Evolutionary conservation across 163 green algal species (phyloP).

Genomic region (Smithsoniella earleae): DNA sequence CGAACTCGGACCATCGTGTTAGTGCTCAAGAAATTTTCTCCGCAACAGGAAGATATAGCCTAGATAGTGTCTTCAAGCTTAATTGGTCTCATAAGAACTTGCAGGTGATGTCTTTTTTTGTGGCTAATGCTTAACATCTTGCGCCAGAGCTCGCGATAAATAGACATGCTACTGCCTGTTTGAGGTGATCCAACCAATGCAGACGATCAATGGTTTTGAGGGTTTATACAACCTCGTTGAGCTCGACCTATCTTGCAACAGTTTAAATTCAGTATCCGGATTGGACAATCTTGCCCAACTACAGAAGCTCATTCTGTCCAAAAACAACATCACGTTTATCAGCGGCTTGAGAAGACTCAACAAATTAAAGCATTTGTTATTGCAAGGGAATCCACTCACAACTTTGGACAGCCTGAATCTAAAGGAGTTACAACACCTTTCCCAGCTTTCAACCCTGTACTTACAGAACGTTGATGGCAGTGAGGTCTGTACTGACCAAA

Average conservation of each 20-base stretch:
- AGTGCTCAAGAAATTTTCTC: too few relatives aligned
- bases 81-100: too few relatives aligned
- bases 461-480: not conserved
- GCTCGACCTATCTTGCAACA: not conserved
- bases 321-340: not conserved
- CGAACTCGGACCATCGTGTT: too few relatives aligned
- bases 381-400: not conserved
- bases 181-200: too few relatives aligned
- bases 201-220: not conserved
- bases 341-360: not conserved
- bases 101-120: too few relatives aligned
- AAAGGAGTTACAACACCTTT: not conserved
- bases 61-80: too few relatives aligned
- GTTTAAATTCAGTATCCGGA: not conserved
- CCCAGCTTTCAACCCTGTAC: not conserved
- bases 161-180: too few relatives aligned
- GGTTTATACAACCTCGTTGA: not conserved
- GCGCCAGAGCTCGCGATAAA: too few relatives aligned
- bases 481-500: constrained; percentile 2
- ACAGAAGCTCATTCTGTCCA: not conserved
- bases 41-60: too few relatives aligned
- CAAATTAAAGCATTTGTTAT: not conserved
- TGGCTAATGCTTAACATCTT: too few relatives aligned
- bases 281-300: not conserved
- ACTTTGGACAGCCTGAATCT: not conserved